Evolutionary conservation across 2,329 filamentous ascomycete genomes (phyloP).

Genomic region (Claviceps spartinae): DNA sequence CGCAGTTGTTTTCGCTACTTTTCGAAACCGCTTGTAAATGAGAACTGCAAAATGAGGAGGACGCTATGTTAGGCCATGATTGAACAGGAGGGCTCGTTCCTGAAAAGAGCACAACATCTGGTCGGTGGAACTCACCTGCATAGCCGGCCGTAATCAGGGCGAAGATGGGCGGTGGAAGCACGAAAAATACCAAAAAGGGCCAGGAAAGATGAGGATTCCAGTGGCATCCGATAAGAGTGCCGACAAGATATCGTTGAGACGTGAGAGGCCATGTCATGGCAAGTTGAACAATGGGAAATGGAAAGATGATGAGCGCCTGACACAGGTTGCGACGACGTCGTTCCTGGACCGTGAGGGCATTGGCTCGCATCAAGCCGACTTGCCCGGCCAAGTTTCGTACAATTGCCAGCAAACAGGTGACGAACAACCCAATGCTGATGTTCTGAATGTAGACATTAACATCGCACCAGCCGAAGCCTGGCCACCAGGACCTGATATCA

Average conservation of each 20-base stretch:
- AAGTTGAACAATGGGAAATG: constrained; percentile 35
- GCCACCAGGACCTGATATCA: constrained; percentile 35
- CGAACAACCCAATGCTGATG: constrained; percentile 30
- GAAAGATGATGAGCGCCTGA: constrained; percentile 42
- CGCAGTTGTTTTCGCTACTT: constrained; percentile 28
- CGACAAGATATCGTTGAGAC: constrained; percentile 34
- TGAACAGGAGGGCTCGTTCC: too few species aligned
- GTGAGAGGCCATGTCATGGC: constrained; percentile 34
- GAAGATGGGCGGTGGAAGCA: constrained; percentile 31
- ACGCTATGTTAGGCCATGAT: background rate
- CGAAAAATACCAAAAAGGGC: constrained; percentile 34
- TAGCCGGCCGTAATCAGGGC: constrained; percentile 30
- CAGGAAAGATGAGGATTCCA: constrained; percentile 30
- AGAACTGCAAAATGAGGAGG: constrained; percentile 20
- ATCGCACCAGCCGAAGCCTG: constrained; percentile 41
- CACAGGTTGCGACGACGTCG: constrained; percentile 26
- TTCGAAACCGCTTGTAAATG: constrained; percentile 33
- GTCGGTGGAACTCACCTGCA: constrained; percentile 27
- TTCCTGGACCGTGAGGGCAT: constrained; percentile 26
- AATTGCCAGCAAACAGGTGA: constrained; percentile 38
- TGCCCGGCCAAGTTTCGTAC: constrained; percentile 40
- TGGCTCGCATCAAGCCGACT: constrained; percentile 30
- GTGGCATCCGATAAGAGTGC: constrained; percentile 35
- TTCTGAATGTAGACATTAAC: constrained; percentile 35
- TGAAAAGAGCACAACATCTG: background rate